Percentiles rank a stretch among this genome's conserved stretches.
Evolutionary conservation across 345 rosid genomes (phyloP).

Genomic region (Viola odorata): DNA sequence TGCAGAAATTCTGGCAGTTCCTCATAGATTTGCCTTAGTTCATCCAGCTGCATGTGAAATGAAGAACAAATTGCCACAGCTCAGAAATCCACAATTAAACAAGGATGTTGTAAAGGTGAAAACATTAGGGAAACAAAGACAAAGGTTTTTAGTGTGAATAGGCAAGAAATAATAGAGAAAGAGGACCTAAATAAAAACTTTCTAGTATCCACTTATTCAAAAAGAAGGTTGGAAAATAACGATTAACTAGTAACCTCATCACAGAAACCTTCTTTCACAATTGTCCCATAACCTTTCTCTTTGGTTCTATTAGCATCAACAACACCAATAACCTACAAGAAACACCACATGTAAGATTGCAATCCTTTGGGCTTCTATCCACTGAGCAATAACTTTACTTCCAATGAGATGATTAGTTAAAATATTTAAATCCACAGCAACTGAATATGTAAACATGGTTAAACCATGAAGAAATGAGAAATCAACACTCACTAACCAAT

Average conservation of each 20-base stretch:
- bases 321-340: constrained; percentile 76
- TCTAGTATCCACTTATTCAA: neutral
- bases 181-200: neutral
- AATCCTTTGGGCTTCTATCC: no score
- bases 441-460: neutral
- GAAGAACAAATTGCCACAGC: constrained; percentile 3
- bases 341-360: neutral
- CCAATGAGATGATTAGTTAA: neutral
- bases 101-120: neutral
- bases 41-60: constrained; percentile 59
- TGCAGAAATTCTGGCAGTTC: constrained; percentile 86
- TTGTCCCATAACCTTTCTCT: constrained; percentile 76
- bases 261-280: constrained; percentile 88
- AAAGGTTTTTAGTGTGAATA: neutral
- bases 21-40: constrained; percentile 89
- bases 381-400: neutral
- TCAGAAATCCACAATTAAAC: neutral
- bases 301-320: constrained; percentile 76
- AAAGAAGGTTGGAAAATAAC: neutral
- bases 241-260: constrained; percentile 57
- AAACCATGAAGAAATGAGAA: neutral
- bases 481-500: constrained; percentile 50
- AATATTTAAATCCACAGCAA: neutral
- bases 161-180: neutral
- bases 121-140: neutral